Evolutionary conservation across 108 stramenopile species (phyloP), one percentile per base, ranked within the genome.

Genomic region (Nitzschia sp.): DNA sequence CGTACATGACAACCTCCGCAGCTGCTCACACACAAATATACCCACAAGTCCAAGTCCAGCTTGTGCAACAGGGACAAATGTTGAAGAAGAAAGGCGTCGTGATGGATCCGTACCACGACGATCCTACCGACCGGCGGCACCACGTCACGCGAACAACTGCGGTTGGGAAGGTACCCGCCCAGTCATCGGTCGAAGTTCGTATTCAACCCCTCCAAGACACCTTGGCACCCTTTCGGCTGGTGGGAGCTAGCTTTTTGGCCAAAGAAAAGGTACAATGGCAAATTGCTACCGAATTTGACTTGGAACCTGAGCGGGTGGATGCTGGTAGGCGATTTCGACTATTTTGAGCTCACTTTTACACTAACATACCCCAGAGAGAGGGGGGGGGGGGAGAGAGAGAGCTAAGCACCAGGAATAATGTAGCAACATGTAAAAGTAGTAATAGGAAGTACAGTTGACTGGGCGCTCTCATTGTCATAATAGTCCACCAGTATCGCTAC

Each of bases 1-100:
- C 69, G 30, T 84, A 78, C 59, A 62, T 79, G 71, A 71, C 72
- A 2, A 48, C 75, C n/a, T 63, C 59, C 11, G 56, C 52, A 16
- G 27, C 19, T 15, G 54, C 45, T n/a, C 30, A 58, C n/a, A 13
- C 47, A 9, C 30, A 73, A 34, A 29, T 11, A 2, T 73, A 79
- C 48, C 67, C 72, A 1, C 53, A 50, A 41, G 62, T 60, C 25
- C 55, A 71, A 44, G 77, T 78, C 0, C 64, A 53, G 4, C 34
- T 72, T 15, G 28, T n/a, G 11, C n/a, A 46, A 30, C 17, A 58
- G n/a, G 23, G 34, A 46, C 45, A 57, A 35, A 17, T 19, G 44
- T 22, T 44, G 60, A 52, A 38, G 28, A 53, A 27, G 28, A 36
- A 22, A 30, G 47, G 28, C 0, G 38, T 68, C 22, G 32, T 78